Percentiles rank a stretch among this genome's conserved stretches.
Conservation (phyloP, 805 yeast genomes). For the Yamadazyma kitorensis region DNA sequence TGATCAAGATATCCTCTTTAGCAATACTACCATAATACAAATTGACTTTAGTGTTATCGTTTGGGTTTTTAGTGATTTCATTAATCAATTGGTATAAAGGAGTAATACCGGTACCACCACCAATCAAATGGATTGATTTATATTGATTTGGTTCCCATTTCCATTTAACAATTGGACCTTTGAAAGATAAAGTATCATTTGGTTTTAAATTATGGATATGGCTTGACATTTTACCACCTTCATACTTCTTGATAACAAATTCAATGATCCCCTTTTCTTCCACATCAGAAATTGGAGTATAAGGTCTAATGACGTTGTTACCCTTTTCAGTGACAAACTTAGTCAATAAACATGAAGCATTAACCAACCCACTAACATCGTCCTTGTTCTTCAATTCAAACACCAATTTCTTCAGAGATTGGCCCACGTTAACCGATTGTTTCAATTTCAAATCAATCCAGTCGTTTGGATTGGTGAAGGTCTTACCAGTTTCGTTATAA, state of each 20-base stretch:
- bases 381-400: slow-evolving; percentile 69
- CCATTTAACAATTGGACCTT: slow-evolving; percentile 93
- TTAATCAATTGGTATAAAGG: slow-evolving; percentile 88
- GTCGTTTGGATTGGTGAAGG: slow-evolving; percentile 60
- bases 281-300: slow-evolving; percentile 79
- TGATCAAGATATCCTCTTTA: slow-evolving; percentile 77
- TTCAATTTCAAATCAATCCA: slow-evolving; percentile 70
- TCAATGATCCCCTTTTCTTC: slow-evolving; percentile 72
- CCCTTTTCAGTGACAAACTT: slow-evolving; percentile 85
- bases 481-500: slow-evolving; percentile 38
- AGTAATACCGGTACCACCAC: slow-evolving; percentile 97
- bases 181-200: slow-evolving; percentile 82
- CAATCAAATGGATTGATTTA: slow-evolving; percentile 75
- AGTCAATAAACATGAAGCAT: slow-evolving; percentile 79
- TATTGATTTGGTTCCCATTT: slow-evolving; percentile 85
- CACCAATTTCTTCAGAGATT: slow-evolving; percentile 64
- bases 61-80: slow-evolving; percentile 72
- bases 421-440: slow-evolving; percentile 48
- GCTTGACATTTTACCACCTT: slow-evolving; percentile 77
- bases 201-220: slow-evolving; percentile 70
- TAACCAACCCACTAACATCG: slow-evolving; percentile 68
- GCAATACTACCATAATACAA: slow-evolving; percentile 79
- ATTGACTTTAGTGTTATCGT: slow-evolving; percentile 84
- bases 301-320: slow-evolving; percentile 79
- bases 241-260: slow-evolving; percentile 80